Conservation (phyloP, 768 basidiomycete genomes). For the Kwoniella mangroviensis region DNA sequence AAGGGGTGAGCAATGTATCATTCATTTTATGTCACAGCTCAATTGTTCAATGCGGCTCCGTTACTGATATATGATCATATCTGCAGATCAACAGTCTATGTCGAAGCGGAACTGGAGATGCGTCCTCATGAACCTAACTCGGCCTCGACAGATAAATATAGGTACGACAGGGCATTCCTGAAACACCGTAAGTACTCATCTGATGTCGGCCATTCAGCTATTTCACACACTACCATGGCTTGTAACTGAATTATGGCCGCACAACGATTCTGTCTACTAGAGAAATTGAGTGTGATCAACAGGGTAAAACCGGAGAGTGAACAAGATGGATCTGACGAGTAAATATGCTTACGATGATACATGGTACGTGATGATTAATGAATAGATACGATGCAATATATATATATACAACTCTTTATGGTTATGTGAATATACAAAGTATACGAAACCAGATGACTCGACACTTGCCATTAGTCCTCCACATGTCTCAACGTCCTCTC, state of each 20-base stretch:
- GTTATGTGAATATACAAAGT: not conserved
- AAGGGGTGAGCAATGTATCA: constrained; percentile 40
- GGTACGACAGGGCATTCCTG: constrained; percentile 38
- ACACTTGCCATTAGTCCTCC: too few relatives aligned
- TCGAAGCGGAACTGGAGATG: constrained; percentile 50
- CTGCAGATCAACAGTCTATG: constrained; percentile 41
- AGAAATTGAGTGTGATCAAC: constrained; percentile 29
- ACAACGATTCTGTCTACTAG: not conserved
- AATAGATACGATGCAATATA: not conserved
- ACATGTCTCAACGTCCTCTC: too few relatives aligned
- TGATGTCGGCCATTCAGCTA: not conserved
- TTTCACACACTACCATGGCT: too few relatives aligned
- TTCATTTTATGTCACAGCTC: not conserved
- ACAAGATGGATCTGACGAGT: not conserved
- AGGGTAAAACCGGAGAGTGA: constrained; percentile 25
- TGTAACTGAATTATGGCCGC: too few relatives aligned
- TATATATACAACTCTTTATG: not conserved
- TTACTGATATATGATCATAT: too few relatives aligned
- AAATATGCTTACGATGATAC: not conserved
- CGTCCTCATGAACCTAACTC: constrained; percentile 7
- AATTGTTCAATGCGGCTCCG: not conserved
- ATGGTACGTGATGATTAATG: constrained; percentile 3
- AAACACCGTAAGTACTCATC: constrained; percentile 33
- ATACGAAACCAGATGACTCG: not conserved
- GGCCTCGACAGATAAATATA: not conserved